phyloP scores from a whole-genome alignment of 805 yeast species.

The Cyberlindnera mycetangii region DNA sequence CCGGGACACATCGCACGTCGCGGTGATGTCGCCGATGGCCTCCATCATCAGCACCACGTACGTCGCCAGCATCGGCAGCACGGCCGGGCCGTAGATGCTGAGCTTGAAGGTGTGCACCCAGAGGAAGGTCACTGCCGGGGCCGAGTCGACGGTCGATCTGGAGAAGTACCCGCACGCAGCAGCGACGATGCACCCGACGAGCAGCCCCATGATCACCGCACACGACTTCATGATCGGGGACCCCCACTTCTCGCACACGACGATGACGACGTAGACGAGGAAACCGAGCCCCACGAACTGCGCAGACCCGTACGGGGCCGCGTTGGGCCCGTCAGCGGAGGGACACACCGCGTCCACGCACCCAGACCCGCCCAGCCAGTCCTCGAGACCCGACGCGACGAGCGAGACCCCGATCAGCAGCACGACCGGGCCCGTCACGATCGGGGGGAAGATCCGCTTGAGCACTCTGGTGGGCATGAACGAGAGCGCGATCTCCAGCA shows the following conservation, averaged over 20 bases:
- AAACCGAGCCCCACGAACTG: conserved; percentile 85
- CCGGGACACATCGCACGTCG: conserved; percentile 88
- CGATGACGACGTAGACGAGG: conserved; percentile 69
- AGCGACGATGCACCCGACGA: conserved; percentile 89
- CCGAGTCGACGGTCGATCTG: conserved; percentile 51
- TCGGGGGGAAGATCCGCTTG: conserved; percentile 78
- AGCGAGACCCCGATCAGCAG: conserved; percentile 74
- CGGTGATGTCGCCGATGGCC: conserved; percentile 92
- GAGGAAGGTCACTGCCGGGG: conserved; percentile 80
- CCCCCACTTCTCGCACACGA: conserved; percentile 81
- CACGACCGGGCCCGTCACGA: conserved; percentile 93
- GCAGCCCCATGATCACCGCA: conserved; percentile 82
- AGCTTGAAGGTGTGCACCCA: conserved; percentile 87
- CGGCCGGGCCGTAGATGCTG: conserved; percentile 77
- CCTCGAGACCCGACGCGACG: conserved; percentile 68
- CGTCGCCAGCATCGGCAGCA: conserved; percentile 80
- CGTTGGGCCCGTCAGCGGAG: conserved; percentile 46
- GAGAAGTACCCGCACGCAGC: conserved; percentile 86
- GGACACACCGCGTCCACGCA: conserved; percentile 50
- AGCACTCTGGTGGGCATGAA: conserved; percentile 73
- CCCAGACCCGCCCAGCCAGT: conserved; percentile 87
- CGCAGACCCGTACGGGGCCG: conserved; percentile 84
- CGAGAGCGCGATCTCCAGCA: conserved; percentile 68
- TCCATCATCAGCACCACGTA: conserved; percentile 85
- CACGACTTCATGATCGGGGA: conserved; percentile 94